These are phyloP conservation scores for Ogataea ramenticola DNA, from an alignment of 805 yeast species.

Conservation along the genomic window DNA sequence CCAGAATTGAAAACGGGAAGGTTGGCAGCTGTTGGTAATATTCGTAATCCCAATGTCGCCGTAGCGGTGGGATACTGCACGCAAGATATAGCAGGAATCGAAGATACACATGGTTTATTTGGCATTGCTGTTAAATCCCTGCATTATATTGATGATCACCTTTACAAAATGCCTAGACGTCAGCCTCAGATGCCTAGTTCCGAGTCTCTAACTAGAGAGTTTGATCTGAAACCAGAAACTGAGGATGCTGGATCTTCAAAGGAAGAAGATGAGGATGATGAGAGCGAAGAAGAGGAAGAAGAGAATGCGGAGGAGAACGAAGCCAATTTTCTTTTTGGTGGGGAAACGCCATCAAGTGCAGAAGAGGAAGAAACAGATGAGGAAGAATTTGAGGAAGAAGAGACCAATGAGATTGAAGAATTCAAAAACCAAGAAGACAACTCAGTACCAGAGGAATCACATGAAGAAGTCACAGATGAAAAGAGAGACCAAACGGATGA, in stretches of 20 bases:
- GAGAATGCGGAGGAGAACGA: background rate
- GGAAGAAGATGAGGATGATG: constrained; percentile 3
- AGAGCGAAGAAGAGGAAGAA: background rate
- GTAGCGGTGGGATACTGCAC: constrained; percentile 66
- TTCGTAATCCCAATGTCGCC: constrained; percentile 51
- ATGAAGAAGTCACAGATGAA: constrained; percentile 2
- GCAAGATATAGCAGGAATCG: constrained; percentile 36
- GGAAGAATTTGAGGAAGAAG: constrained; percentile 2
- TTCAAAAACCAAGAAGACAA: constrained; percentile 1
- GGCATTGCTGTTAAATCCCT: constrained; percentile 76
- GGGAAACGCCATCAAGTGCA: background rate
- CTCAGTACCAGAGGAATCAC: constrained; percentile 1
- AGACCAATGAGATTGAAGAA: constrained; percentile 6
- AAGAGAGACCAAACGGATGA: constrained; percentile 3
- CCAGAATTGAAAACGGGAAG: constrained; percentile 38
- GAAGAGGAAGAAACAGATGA: constrained; percentile 1
- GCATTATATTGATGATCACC: constrained; percentile 64
- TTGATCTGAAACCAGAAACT: constrained; percentile 8
- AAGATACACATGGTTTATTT: constrained; percentile 47
- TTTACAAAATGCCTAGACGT: constrained; percentile 47
- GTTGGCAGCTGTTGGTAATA: constrained; percentile 66
- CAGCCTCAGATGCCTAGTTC: constrained; percentile 36
- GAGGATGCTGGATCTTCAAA: constrained; percentile 12
- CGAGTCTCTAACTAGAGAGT: constrained; percentile 16
- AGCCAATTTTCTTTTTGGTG: background rate